Evolutionary conservation across 805 yeast species (phyloP).

Genomic region (Zygosaccharomyces rouxii): DNA sequence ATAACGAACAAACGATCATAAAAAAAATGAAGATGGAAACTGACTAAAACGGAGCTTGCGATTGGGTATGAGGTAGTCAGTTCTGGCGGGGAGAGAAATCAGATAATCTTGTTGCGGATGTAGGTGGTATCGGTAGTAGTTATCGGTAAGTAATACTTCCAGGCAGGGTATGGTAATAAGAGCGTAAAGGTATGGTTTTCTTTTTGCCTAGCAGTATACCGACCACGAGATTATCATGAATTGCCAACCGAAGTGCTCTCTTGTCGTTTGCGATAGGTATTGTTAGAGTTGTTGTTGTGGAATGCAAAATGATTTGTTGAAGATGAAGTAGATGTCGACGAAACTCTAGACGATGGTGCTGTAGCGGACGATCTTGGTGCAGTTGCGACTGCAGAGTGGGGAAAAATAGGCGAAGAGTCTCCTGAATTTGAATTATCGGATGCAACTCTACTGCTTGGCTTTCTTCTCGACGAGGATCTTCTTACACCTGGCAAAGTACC

Average conservation of each 20-base stretch:
- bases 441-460: constrained; percentile 9
- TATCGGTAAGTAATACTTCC: no score
- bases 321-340: constrained; percentile 4
- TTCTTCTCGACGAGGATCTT: constrained; percentile 22
- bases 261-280: neutral
- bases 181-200: neutral
- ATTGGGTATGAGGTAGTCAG: no score
- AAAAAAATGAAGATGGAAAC: no score
- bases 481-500: constrained; percentile 24
- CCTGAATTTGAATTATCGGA: constrained; percentile 11
- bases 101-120: no score
- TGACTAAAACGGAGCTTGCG: no score
- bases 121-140: no score
- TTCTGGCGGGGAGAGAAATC: no score
- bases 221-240: neutral
- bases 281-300: neutral
- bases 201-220: neutral
- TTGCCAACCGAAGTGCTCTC: neutral
- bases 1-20: neutral
- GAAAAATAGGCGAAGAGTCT: constrained; percentile 14
- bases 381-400: neutral
- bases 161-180: no score
- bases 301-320: neutral
- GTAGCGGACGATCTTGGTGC: constrained; percentile 7
- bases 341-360: constrained; percentile 12